Evolutionary conservation across 306 rosid species (phyloP).

Genomic region (Ammopiptanthus mongolicus): DNA sequence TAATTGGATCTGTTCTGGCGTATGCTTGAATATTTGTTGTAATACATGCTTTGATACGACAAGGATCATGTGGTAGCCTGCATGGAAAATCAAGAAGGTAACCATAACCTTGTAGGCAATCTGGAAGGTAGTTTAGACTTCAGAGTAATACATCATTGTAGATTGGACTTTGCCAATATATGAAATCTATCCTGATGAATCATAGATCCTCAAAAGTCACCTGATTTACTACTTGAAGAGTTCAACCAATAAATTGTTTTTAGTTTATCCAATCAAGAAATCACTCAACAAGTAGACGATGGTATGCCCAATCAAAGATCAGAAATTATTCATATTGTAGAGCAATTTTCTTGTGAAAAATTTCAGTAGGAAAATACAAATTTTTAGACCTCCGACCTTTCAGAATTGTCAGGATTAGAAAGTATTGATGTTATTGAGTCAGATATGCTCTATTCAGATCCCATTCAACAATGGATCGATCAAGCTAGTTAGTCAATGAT

Average conservation of each 20-base stretch:
- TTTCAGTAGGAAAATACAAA: neutral
- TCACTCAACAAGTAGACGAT: too few species aligned
- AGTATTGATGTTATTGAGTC: neutral
- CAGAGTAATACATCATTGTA: neutral
- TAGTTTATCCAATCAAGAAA: too few species aligned
- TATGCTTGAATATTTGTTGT: too few species aligned
- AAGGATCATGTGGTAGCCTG: neutral
- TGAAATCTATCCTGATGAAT: too few species aligned
- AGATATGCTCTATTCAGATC: neutral
- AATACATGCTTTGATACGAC: neutral
- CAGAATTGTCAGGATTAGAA: neutral
- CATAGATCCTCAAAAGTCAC: neutral
- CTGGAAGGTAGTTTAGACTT: neutral
- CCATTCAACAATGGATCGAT: neutral
- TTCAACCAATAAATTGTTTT: neutral
- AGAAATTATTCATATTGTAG: neutral
- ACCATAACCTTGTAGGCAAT: neutral
- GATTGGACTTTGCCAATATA: neutral
- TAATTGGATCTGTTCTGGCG: neutral
- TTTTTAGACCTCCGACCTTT: neutral
- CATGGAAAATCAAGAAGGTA: neutral
- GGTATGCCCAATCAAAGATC: neutral
- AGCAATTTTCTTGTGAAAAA: neutral
- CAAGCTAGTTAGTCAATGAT: too few species aligned
- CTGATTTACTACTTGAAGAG: neutral